phyloP scores from a whole-genome alignment of 1,284 basidiomycete species.

The Apiotrichum veenhuisii region DNA sequence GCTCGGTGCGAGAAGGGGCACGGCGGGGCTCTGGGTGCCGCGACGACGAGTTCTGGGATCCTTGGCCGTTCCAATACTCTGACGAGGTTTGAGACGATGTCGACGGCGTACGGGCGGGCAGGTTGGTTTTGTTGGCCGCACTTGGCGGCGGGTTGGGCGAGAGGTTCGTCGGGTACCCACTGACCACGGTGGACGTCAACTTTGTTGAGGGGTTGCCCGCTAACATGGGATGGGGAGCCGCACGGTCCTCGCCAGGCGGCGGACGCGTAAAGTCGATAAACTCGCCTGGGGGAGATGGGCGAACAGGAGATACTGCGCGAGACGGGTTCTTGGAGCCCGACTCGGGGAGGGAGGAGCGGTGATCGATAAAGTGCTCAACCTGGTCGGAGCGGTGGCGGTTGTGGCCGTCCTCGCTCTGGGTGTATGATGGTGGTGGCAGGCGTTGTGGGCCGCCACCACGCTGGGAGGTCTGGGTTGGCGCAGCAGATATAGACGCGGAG shows the following conservation, averaged over 20 bases:
- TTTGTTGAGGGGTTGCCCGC: background rate
- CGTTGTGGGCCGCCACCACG: background rate
- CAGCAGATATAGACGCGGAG: background rate
- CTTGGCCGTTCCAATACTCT: background rate
- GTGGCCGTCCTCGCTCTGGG: conserved; percentile 4
- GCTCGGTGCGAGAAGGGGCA: background rate
- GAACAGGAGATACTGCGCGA: background rate
- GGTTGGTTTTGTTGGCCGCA: too few relatives aligned
- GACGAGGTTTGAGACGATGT: background rate
- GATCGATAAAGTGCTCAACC: background rate
- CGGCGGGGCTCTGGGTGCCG: background rate
- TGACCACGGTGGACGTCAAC: background rate
- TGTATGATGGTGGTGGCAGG: background rate
- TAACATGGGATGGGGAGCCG: background rate
- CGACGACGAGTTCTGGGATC: background rate
- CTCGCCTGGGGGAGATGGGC: background rate
- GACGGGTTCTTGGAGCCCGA: background rate
- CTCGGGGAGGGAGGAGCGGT: background rate
- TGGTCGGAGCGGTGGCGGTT: background rate
- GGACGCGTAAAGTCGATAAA: conserved; percentile 11
- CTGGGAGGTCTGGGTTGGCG: background rate
- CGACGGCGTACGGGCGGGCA: background rate
- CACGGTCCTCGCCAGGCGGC: background rate
- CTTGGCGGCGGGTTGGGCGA: background rate
- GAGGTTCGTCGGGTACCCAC: background rate